Evolutionary conservation across 495 filamentous ascomycete genomes (phyloP).

Genomic region (Tirmania nivea): DNA sequence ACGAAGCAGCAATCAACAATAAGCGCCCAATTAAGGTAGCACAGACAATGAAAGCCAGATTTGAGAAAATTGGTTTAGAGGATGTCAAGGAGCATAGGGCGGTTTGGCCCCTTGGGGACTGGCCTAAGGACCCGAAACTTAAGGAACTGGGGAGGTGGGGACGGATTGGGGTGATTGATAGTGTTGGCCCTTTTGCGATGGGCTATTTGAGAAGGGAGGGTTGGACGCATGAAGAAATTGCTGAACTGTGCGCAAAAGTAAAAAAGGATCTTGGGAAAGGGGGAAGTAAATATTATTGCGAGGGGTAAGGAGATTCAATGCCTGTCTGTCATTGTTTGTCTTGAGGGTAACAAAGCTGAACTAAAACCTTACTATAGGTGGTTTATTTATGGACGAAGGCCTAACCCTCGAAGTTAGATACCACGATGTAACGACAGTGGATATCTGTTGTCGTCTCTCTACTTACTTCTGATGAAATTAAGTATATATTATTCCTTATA

Average conservation of each 20-base stretch:
- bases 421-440: too few relatives aligned
- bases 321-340: too few relatives aligned
- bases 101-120: conserved; percentile 36
- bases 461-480: too few relatives aligned
- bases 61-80: conserved; percentile 34
- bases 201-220: conserved; percentile 32
- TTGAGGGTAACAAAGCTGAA: too few relatives aligned
- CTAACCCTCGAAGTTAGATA: too few relatives aligned
- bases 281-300: not conserved
- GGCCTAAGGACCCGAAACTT: conserved; percentile 33
- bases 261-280: conserved; percentile 30
- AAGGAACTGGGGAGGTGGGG: conserved; percentile 29
- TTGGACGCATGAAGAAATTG: conserved; percentile 30
- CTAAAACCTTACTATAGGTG: too few relatives aligned
- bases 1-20: conserved; percentile 24
- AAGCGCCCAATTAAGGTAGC: conserved; percentile 29
- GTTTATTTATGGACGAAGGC: too few relatives aligned
- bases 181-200: conserved; percentile 25
- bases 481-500: too few relatives aligned
- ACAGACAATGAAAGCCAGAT: conserved; percentile 23
- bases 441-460: too few relatives aligned
- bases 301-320: not conserved
- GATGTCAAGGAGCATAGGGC: conserved; percentile 31
- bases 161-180: conserved; percentile 23
- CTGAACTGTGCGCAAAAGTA: conserved; percentile 31